Conservation (phyloP, 805 yeast species). For the Zygosaccharomyces kombuchaensis region DNA sequence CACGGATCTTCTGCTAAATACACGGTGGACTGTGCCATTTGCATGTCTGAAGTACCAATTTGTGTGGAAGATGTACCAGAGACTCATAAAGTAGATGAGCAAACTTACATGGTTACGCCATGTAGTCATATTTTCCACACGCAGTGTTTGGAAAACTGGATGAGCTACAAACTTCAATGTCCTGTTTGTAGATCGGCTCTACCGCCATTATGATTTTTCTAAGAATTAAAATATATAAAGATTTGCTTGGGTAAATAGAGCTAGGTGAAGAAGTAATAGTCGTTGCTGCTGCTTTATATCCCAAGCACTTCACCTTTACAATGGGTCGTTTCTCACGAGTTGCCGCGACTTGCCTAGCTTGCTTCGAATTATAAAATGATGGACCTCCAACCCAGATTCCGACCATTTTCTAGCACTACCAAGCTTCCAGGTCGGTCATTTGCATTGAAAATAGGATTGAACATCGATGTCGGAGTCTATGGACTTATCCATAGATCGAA, state of each 20-base stretch:
- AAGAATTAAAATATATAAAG: neutral
- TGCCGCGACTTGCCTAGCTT: constrained; percentile 11
- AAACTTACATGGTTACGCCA: constrained; percentile 78
- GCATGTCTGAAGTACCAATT: constrained; percentile 67
- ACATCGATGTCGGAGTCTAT: constrained; percentile 7
- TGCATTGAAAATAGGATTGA: neutral
- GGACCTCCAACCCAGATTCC: neutral
- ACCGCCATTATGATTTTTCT: constrained; percentile 62
- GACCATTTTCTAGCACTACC: neutral
- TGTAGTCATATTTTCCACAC: constrained; percentile 88
- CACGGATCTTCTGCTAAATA: constrained; percentile 39
- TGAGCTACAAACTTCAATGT: constrained; percentile 87
- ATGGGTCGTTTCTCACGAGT: constrained; percentile 15
- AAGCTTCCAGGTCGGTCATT: constrained; percentile 1
- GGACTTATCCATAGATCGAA: constrained; percentile 5
- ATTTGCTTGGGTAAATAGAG: neutral
- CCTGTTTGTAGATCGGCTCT: constrained; percentile 85
- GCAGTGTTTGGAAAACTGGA: constrained; percentile 87
- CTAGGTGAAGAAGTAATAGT: neutral
- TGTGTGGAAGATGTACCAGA: constrained; percentile 31
- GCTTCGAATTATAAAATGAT: constrained; percentile 13
- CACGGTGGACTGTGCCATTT: constrained; percentile 77
- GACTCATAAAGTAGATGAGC: constrained; percentile 37
- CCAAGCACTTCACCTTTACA: neutral
- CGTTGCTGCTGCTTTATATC: neutral